Conservation (phyloP, 2,329 filamentous ascomycete species). For the Didymosphaeria variabile region DNA sequence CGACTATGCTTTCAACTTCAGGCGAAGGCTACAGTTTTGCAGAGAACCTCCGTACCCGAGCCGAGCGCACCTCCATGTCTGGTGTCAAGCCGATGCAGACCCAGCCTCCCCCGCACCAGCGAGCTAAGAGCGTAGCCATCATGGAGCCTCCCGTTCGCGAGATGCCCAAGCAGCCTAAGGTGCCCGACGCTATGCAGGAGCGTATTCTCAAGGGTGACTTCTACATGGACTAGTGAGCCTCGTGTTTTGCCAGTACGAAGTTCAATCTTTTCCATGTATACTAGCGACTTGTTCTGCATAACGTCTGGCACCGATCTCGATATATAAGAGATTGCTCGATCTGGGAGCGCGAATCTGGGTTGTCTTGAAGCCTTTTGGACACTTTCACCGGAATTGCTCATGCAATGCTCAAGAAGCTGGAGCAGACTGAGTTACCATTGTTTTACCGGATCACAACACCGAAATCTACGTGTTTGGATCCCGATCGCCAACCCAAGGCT, state of each 20-base stretch:
- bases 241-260: slow-evolving; percentile 12
- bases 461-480: slow-evolving; percentile 1
- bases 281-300: slow-evolving; percentile 19
- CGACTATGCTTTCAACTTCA: slow-evolving; percentile 66
- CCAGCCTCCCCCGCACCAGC: slow-evolving; percentile 61
- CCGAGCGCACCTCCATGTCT: slow-evolving; percentile 75
- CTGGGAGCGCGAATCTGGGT: neutral
- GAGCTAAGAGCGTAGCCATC: slow-evolving; percentile 73
- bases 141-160: slow-evolving; percentile 66
- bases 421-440: slow-evolving; percentile 7
- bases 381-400: slow-evolving; percentile 6
- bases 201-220: slow-evolving; percentile 97
- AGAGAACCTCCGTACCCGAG: slow-evolving; percentile 91
- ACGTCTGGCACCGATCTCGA: slow-evolving; percentile 11
- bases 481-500: neutral
- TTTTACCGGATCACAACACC: slow-evolving; percentile 12
- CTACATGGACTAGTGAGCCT: slow-evolving; percentile 81
- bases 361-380: neutral
- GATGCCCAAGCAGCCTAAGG: slow-evolving; percentile 65
- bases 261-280: slow-evolving; percentile 29
- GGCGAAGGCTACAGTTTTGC: slow-evolving; percentile 97
- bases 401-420: slow-evolving; percentile 1
- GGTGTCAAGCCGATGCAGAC: slow-evolving; percentile 52
- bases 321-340: slow-evolving; percentile 7
- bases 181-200: slow-evolving; percentile 92